Conservation (phyloP, 2,329 filamentous ascomycete species). For the Gremmenia infestans region DNA sequence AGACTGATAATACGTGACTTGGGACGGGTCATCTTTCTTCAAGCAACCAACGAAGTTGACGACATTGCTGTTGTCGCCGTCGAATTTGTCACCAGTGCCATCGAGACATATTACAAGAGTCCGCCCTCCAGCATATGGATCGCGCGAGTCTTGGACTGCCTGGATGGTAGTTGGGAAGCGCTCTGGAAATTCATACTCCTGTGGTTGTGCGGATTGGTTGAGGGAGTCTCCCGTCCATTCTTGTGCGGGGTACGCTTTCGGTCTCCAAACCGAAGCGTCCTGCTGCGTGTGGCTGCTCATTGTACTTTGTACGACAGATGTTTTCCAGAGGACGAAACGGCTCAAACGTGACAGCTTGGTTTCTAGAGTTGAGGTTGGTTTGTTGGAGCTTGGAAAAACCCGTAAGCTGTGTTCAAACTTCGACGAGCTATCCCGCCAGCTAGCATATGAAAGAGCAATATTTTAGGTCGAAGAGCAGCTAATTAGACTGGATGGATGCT, state of each 20-base stretch:
- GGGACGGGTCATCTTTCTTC: constrained; percentile 37
- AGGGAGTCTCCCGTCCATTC: constrained; percentile 5
- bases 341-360: background rate
- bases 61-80: constrained; percentile 39
- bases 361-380: no score
- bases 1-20: constrained; percentile 40
- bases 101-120: constrained; percentile 38
- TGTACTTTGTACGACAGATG: background rate
- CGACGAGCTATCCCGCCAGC: no score
- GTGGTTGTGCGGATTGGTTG: constrained; percentile 4
- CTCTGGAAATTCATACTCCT: constrained; percentile 3
- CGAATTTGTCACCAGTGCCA: constrained; percentile 42
- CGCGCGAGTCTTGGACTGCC: constrained; percentile 13
- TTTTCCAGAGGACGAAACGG: background rate
- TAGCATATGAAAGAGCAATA: no score
- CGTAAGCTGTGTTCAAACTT: no score
- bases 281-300: constrained; percentile 5
- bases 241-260: constrained; percentile 16
- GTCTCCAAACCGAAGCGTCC: constrained; percentile 8
- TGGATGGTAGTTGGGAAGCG: constrained; percentile 13
- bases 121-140: constrained; percentile 3
- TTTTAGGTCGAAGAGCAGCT: no score
- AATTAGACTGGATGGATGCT: no score
- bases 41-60: constrained; percentile 39
- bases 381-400: no score